Conservation (phyloP, 441 rosid genomes). For the Pelargonium cotyledonis region DNA sequence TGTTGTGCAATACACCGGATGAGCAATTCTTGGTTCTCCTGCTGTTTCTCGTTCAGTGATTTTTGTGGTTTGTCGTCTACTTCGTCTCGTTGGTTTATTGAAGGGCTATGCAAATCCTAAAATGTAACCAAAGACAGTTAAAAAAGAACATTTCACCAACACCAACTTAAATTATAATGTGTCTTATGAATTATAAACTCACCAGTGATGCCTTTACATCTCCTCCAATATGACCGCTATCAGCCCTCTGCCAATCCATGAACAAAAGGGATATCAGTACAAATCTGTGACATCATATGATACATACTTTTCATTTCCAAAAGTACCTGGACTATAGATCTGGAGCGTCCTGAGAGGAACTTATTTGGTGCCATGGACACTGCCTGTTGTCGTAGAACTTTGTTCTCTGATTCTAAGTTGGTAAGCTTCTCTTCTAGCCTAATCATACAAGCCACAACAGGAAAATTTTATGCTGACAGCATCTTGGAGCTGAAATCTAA, state of each 20-base stretch:
- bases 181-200: slow-evolving; percentile 19
- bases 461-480: slow-evolving; percentile 6
- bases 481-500: not conserved
- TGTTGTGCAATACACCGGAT: slow-evolving; percentile 90
- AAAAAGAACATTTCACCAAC: slow-evolving; percentile 4
- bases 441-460: slow-evolving; percentile 20
- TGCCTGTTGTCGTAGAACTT: slow-evolving; percentile 93
- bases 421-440: slow-evolving; percentile 87
- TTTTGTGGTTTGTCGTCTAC: slow-evolving; percentile 87
- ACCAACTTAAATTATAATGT: not conserved
- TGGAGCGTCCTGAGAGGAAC: slow-evolving; percentile 90
- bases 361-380: slow-evolving; percentile 96
- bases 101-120: slow-evolving; percentile 73
- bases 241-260: slow-evolving; percentile 57
- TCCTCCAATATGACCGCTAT: slow-evolving; percentile 61
- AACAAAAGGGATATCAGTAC: slow-evolving; percentile 13
- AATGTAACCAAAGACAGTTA: too few species aligned
- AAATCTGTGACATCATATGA: slow-evolving; percentile 8
- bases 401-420: slow-evolving; percentile 89
- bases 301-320: not conserved
- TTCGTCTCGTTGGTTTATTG: slow-evolving; percentile 78
- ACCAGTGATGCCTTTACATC: slow-evolving; percentile 61
- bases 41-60: slow-evolving; percentile 91
- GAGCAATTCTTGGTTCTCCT: slow-evolving; percentile 93
- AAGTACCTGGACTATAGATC: slow-evolving; percentile 87